Conservation (phyloP, 495 filamentous ascomycete genomes). For the Lasiosphaeris hirsuta region DNA sequence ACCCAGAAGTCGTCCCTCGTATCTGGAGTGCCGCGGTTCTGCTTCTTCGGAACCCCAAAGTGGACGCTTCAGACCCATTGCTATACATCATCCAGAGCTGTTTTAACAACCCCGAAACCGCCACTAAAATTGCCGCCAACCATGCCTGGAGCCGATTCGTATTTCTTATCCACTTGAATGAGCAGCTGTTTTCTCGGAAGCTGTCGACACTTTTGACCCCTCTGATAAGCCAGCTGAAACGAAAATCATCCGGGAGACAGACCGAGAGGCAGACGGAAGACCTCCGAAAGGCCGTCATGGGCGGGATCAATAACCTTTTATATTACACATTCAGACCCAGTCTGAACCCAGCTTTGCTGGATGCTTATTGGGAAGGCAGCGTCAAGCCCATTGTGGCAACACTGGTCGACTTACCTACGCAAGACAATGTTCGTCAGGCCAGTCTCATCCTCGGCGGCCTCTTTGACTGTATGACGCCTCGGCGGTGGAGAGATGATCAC, state of each 20-base stretch:
- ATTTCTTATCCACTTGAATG: conserved; percentile 61
- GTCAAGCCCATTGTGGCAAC: conserved; percentile 55
- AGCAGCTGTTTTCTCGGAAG: conserved; percentile 55
- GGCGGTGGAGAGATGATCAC: conserved; percentile 69
- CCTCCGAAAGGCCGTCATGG: conserved; percentile 57
- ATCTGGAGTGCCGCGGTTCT: conserved; percentile 84
- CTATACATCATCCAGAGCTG: conserved; percentile 73
- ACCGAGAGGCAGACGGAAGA: conserved; percentile 51
- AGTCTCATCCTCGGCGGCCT: conserved; percentile 65
- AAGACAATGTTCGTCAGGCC: conserved; percentile 46
- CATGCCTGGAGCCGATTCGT: conserved; percentile 81
- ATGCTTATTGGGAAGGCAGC: conserved; percentile 76
- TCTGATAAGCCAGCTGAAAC: conserved; percentile 64
- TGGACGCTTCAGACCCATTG: conserved; percentile 71
- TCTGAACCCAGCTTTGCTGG: conserved; percentile 56
- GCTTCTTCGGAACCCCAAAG: conserved; percentile 65
- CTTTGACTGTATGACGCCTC: conserved; percentile 60
- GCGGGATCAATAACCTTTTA: conserved; percentile 71
- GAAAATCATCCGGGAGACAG: conserved; percentile 14
- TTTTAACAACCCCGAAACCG: conserved; percentile 73
- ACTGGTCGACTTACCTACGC: conserved; percentile 34
- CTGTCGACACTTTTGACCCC: conserved; percentile 67
- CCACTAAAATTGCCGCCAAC: conserved; percentile 72
- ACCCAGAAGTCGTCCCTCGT: conserved; percentile 66
- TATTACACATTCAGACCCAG: conserved; percentile 83